phyloP scores from a whole-genome alignment of 2,329 filamentous ascomycete species.

The Endothia cerciana region DNA sequence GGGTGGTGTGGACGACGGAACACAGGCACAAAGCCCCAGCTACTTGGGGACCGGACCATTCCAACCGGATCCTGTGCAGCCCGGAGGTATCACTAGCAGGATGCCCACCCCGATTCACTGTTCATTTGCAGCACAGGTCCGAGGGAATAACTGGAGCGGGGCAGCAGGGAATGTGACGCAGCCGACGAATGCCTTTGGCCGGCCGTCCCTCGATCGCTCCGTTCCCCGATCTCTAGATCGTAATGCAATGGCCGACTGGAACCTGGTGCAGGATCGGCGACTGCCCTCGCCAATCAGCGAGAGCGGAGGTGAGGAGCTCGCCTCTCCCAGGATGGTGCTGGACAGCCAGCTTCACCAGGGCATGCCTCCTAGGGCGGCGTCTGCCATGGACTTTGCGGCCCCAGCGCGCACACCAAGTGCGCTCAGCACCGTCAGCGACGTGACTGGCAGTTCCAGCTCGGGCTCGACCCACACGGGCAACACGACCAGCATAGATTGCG shows the following conservation, averaged over 20 bases:
- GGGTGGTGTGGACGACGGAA: constrained; percentile 37
- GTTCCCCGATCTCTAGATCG: constrained; percentile 54
- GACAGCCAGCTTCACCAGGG: constrained; percentile 42
- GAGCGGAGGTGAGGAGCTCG: constrained; percentile 50
- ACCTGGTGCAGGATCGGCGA: constrained; percentile 55
- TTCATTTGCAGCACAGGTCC: constrained; percentile 58
- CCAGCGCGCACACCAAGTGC: constrained; percentile 20
- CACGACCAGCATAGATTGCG: constrained; percentile 22
- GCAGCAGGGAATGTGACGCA: constrained; percentile 40
- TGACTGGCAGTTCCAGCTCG: constrained; percentile 14
- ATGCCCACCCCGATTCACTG: constrained; percentile 65
- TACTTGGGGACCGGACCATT: constrained; percentile 38
- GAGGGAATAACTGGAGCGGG: constrained; percentile 54
- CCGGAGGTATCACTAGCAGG: constrained; percentile 46
- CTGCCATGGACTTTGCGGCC: constrained; percentile 39
- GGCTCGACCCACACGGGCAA: constrained; percentile 12
- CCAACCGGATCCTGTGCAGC: constrained; percentile 38
- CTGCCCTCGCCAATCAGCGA: constrained; percentile 66
- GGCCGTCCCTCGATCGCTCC: constrained; percentile 46
- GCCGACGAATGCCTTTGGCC: constrained; percentile 42
- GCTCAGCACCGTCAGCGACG: constrained; percentile 35
- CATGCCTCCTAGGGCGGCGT: constrained; percentile 41
- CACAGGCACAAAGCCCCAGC: constrained; percentile 25
- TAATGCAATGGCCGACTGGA: constrained; percentile 50
- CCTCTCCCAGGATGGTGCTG: constrained; percentile 46